Evolutionary conservation across 2,329 filamentous ascomycete genomes (phyloP), one percentile per base, ranked within the genome.

Genomic region (Huntiella abstrusa): DNA sequence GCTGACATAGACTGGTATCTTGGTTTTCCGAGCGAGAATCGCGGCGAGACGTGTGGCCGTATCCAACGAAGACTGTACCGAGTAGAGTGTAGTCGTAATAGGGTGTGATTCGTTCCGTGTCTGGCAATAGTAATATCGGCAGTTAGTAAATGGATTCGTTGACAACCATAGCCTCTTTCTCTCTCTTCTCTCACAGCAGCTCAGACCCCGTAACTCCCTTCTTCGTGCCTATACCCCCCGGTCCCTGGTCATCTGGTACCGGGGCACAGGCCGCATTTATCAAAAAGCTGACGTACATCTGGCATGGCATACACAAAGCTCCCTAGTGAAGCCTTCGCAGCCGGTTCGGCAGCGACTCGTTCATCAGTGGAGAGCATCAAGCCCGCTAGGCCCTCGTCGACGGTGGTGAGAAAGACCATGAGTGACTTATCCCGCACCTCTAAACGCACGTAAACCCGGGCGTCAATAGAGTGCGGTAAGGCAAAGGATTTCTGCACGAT

Each of bases 241-340:
- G 22, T 28, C 22, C 22, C 22, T 28, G 8, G 22, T 28, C 22
- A 28, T 28, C 7, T 28, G 22, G 22, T 28, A 10, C 22, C 22
- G 22, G 22, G 22, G 22, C 22, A 28, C 22, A 28, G 22, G 22
- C 22, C 22, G 22, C 22, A 28, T 28, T 17, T 33, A 15, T 33
- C n/a, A n/a, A 33, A 34, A 7, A 16, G 12, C 48, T 12, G 7
- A 59, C 65, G 55, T 65, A 94, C 91, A 64, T 94, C 82, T 12
- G 91, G 88, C 59, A 98, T 74, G 2, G 87, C 83, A 59, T 94
- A 96, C 40, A 96, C 83, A 57, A 96, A 88, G 43, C 85, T 94
- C 3, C 91, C 88, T 62, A 96, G 70, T 43, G 71, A 65, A 36
- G 71, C 32, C 3, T 16, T 35, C 7, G 32, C 4, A 34, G n/a